Evolutionary conservation across 768 basidiomycete species (phyloP).

Genomic region (Lactifluus rugatus): DNA sequence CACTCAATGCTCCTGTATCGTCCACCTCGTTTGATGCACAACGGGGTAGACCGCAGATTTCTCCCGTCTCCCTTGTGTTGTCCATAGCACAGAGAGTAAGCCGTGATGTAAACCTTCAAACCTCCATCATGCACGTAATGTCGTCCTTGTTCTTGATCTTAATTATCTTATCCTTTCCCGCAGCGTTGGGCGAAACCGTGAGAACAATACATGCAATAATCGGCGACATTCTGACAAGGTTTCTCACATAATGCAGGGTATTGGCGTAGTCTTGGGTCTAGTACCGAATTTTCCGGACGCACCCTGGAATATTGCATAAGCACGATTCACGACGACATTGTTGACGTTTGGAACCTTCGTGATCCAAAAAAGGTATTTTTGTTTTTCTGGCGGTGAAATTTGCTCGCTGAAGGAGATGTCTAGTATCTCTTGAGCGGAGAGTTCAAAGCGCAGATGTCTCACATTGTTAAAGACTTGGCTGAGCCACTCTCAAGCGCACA

Average conservation of each 20-base stretch:
- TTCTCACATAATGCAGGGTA: not conserved
- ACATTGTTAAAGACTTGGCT: not conserved
- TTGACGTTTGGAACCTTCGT: constrained; percentile 4
- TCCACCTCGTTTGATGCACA: not conserved
- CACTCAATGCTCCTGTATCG: not conserved
- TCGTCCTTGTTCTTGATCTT: not conserved
- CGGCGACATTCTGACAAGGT: not conserved
- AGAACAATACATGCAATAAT: not conserved
- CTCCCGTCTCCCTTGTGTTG: not conserved
- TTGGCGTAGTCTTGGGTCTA: constrained; percentile 2
- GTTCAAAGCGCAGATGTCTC: constrained; percentile 3
- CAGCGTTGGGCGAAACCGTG: constrained; percentile 1
- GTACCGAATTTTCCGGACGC: not conserved
- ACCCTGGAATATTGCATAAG: not conserved
- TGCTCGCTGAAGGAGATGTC: not conserved
- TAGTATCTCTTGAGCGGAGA: not conserved
- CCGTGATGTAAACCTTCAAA: not conserved
- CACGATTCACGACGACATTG: not conserved
- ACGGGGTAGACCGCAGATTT: not conserved
- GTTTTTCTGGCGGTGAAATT: not conserved
- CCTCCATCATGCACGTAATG: constrained; percentile 1
- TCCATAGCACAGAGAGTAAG: not conserved
- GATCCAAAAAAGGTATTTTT: not conserved
- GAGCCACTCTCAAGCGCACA: not conserved
- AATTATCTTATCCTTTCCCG: not conserved